Percentiles rank a stretch among this genome's conserved stretches.
These are phyloP conservation scores for Thelonectria blattea DNA, from an alignment of 2,329 filamentous ascomycete species.

Conservation along the genomic window DNA sequence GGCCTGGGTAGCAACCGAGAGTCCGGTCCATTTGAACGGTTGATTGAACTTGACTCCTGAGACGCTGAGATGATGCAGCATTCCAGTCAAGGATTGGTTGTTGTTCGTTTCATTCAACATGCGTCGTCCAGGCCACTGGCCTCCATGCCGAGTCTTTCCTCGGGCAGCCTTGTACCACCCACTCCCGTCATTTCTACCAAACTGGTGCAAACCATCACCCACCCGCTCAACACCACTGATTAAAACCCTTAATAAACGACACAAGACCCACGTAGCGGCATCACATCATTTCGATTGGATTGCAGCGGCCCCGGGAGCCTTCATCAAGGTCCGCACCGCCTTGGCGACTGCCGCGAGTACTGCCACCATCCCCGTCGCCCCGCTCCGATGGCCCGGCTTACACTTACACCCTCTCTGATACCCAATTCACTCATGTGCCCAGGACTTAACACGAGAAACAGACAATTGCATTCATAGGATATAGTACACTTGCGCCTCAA, in stretches of 20 bases:
- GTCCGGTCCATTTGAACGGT: too few species aligned
- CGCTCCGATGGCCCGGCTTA: constrained; percentile 19
- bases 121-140: not conserved
- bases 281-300: constrained; percentile 38
- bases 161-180: not conserved
- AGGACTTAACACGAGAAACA: not conserved
- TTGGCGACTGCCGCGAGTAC: constrained; percentile 5
- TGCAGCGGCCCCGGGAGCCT: constrained; percentile 4
- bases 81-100: not conserved
- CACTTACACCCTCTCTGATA: constrained; percentile 16
- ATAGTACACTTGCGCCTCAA: constrained; percentile 7
- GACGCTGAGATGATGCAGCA: too few species aligned
- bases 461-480: constrained; percentile 6
- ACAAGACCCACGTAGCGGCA: constrained; percentile 27
- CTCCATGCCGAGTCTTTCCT: too few species aligned
- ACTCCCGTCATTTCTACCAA: not conserved
- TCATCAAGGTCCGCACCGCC: constrained; percentile 4
- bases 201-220: not conserved
- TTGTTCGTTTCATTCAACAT: not conserved
- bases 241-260: constrained; percentile 13
- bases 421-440: too few species aligned
- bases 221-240: not conserved
- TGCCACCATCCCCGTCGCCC: not conserved
- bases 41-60: too few species aligned
- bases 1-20: not conserved